phyloP scores from a whole-genome alignment of 352 stramenopile species.

The Globisporangium perplexum region DNA sequence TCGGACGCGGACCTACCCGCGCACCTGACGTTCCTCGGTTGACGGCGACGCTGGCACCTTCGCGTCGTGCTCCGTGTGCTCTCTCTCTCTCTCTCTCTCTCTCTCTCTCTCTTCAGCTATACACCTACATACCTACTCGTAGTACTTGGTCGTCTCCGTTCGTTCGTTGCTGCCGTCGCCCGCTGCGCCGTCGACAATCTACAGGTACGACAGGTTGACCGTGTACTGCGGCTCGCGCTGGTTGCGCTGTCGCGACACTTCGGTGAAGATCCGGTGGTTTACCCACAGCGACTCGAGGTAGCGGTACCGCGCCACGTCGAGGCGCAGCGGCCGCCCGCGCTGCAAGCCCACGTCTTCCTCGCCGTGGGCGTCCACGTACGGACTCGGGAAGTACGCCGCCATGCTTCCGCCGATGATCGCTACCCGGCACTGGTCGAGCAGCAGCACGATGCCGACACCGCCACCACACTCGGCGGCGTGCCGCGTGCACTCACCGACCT shows the following conservation, averaged over 20 bases:
- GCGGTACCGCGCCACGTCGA: slow-evolving; percentile 66
- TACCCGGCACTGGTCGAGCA: slow-evolving; percentile 83
- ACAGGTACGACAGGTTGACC: slow-evolving; percentile 84
- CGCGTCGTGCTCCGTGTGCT: background rate
- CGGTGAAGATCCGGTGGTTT: slow-evolving; percentile 76
- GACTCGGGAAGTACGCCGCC: slow-evolving; percentile 80
- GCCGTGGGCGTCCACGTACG: slow-evolving; percentile 81
- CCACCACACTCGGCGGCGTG: slow-evolving; percentile 81
- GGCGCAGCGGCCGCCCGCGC: slow-evolving; percentile 66
- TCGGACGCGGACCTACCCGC: slow-evolving; percentile 53
- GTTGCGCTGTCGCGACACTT: slow-evolving; percentile 84
- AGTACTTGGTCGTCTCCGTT: background rate
- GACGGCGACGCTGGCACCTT: background rate
- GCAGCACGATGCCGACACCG: slow-evolving; percentile 75
- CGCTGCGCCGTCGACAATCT: slow-evolving; percentile 15
- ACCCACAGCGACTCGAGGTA: slow-evolving; percentile 82
- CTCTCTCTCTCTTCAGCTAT: background rate
- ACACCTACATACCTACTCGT: background rate
- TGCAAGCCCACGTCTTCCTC: slow-evolving; percentile 84
- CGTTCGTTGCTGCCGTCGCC: background rate
- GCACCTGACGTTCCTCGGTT: slow-evolving; percentile 66
- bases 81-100: background rate
- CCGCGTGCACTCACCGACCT: slow-evolving; percentile 80
- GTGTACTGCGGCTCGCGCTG: slow-evolving; percentile 83
- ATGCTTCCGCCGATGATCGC: slow-evolving; percentile 80